phyloP scores from a whole-genome alignment of 371 early-diverging fungal genomes.

The Blastocladiella emersonii region DNA sequence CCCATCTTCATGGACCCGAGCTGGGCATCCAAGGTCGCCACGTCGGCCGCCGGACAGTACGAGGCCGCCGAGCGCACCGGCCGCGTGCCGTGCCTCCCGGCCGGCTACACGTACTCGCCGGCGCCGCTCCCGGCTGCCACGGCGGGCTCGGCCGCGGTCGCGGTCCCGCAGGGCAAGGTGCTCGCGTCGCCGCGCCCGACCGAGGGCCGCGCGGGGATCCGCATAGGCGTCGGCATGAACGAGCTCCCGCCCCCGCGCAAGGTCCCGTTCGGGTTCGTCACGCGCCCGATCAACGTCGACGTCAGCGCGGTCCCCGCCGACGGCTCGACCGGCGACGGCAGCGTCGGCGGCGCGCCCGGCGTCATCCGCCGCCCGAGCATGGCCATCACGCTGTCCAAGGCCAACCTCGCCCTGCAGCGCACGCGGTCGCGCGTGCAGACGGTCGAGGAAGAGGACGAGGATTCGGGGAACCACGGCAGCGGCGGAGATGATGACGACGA shows the following conservation, averaged over 20 bases:
- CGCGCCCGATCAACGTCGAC: neutral
- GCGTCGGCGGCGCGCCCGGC: too few species aligned
- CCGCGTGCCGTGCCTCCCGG: slow-evolving; percentile 6
- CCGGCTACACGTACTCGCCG: slow-evolving; percentile 12
- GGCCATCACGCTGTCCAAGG: neutral
- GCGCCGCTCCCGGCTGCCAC: slow-evolving; percentile 6
- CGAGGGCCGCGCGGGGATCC: neutral
- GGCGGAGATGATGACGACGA: too few species aligned
- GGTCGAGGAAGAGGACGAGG: too few species aligned
- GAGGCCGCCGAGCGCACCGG: slow-evolving; percentile 10
- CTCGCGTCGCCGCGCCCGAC: neutral
- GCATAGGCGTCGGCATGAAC: neutral
- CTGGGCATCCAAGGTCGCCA: neutral
- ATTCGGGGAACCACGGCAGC: too few species aligned
- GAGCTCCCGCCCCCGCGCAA: neutral
- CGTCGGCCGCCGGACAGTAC: slow-evolving; percentile 1
- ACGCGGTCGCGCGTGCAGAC: too few species aligned
- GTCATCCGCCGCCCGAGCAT: neutral
- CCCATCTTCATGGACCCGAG: slow-evolving; percentile 11
- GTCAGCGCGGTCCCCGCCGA: neutral
- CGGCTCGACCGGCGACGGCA: neutral
- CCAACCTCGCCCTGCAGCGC: too few species aligned
- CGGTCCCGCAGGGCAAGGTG: neutral
- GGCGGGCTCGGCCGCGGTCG: slow-evolving; percentile 1
- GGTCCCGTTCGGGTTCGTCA: neutral